These are phyloP conservation scores for Aspergillus diversus DNA, from an alignment of 495 filamentous ascomycete species.

Conservation along the genomic window DNA sequence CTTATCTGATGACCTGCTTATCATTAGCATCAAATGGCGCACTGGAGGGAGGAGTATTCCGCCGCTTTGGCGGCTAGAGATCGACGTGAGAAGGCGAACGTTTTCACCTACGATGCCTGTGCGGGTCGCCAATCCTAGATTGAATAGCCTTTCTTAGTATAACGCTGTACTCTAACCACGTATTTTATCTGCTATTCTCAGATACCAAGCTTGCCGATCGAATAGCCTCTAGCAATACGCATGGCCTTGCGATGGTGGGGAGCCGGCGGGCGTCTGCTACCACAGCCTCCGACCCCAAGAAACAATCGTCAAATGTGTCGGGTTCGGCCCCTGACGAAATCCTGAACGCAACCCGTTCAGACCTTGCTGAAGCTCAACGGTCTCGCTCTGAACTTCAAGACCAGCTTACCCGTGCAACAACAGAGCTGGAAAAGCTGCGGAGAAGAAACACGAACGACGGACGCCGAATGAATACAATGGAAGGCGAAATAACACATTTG, in stretches of 20 bases:
- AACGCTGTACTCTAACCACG: neutral
- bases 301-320: conserved; percentile 26
- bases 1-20: conserved; percentile 27
- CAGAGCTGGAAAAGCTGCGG: conserved; percentile 63
- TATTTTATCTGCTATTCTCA: conserved; percentile 31
- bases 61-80: conserved; percentile 59
- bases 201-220: conserved; percentile 74
- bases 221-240: conserved; percentile 49
- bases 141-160: neutral
- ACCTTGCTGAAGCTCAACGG: conserved; percentile 75
- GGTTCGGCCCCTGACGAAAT: conserved; percentile 36
- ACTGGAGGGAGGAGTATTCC: conserved; percentile 63
- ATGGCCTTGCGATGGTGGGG: conserved; percentile 20
- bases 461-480: conserved; percentile 62
- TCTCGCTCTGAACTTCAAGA: conserved; percentile 67
- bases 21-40: conserved; percentile 44
- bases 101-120: conserved; percentile 62
- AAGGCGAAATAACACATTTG: conserved; percentile 63
- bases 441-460: conserved; percentile 56
- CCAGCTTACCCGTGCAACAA: conserved; percentile 59
- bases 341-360: conserved; percentile 57
- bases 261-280: conserved; percentile 25
- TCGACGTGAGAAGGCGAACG: conserved; percentile 58
- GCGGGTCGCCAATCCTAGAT: conserved; percentile 13
- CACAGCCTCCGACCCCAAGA: conserved; percentile 28